phyloP scores from a whole-genome alignment of 352 stramenopile genomes.

The Pythium guiyangense region DNA sequence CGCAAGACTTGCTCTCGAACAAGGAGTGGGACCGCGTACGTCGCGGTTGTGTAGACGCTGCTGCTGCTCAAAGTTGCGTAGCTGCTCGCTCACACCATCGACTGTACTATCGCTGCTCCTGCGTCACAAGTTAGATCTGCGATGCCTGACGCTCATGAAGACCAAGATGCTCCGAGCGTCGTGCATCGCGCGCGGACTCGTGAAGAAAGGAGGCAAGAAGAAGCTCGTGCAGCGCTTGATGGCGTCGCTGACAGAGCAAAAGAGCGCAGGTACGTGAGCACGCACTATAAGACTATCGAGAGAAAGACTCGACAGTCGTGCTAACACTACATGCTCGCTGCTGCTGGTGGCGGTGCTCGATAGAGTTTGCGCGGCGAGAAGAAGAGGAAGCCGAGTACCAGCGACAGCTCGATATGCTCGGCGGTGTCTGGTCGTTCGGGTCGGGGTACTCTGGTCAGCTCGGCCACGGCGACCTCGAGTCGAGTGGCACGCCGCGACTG shows the following conservation, averaged over 20 bases:
- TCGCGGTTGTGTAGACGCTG: background rate
- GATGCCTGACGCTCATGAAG: constrained; percentile 81
- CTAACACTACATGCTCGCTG: too few species aligned
- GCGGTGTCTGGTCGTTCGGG: constrained; percentile 79
- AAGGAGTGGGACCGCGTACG: constrained; percentile 63
- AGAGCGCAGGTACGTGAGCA: constrained; percentile 29
- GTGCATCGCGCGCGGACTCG: constrained; percentile 59
- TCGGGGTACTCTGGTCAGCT: constrained; percentile 68
- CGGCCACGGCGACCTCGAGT: constrained; percentile 66
- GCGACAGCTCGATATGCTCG: constrained; percentile 71
- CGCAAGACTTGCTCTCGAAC: constrained; percentile 60
- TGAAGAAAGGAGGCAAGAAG: constrained; percentile 63
- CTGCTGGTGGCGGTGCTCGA: background rate
- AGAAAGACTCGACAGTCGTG: too few species aligned
- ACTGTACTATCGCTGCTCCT: background rate
- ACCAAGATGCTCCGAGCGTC: constrained; percentile 77
- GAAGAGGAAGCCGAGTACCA: constrained; percentile 71
- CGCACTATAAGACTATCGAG: too few species aligned
- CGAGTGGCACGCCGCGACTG: constrained; percentile 41
- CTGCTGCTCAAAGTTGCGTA: background rate
- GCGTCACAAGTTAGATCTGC: constrained; percentile 51
- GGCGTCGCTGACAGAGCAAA: constrained; percentile 57
- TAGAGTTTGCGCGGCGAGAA: constrained; percentile 54
- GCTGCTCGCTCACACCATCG: background rate
- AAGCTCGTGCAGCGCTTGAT: constrained; percentile 52